These are phyloP conservation scores for Phytophthora cryptogea DNA, from an alignment of 352 stramenopile genomes.

Conservation along the genomic window DNA sequence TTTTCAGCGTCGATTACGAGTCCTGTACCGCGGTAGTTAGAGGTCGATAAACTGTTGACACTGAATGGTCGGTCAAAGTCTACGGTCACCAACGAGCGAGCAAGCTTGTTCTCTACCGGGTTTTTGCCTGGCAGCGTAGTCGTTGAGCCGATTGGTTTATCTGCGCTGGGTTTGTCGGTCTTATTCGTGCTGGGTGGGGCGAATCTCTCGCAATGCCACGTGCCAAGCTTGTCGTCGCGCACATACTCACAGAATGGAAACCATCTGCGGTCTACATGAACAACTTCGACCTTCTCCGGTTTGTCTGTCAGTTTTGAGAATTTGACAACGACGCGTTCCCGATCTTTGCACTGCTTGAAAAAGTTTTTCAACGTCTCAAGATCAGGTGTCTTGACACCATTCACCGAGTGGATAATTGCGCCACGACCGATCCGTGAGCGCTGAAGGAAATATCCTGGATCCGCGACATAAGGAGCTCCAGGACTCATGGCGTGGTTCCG, in stretches of 20 bases:
- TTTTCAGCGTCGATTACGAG: conserved; percentile 88
- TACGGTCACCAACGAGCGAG: conserved; percentile 83
- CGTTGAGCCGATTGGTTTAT: conserved; percentile 65
- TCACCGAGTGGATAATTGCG: conserved; percentile 88
- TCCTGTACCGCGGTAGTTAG: conserved; percentile 86
- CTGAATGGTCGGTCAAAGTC: conserved; percentile 88
- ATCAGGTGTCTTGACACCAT: conserved; percentile 82
- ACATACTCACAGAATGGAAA: conserved; percentile 89
- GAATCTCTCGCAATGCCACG: conserved; percentile 80
- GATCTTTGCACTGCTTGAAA: conserved; percentile 74
- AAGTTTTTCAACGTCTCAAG: conserved; percentile 85
- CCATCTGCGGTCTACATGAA: conserved; percentile 92
- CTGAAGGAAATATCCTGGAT: conserved; percentile 91
- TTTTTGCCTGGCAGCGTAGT: conserved; percentile 86
- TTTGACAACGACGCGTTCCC: conserved; percentile 86
- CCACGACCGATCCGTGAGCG: conserved; percentile 83
- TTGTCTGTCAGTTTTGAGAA: conserved; percentile 80
- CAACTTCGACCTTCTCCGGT: conserved; percentile 81
- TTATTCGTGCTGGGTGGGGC: conserved; percentile 23
- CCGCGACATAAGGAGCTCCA: conserved; percentile 81
- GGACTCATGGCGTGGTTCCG: conserved; percentile 79
- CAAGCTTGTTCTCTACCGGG: conserved; percentile 78
- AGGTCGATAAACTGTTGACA: conserved; percentile 84
- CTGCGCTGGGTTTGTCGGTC: conserved; percentile 8
- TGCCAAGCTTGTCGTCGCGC: conserved; percentile 76